Conservation (phyloP, 257 asterid genomes). For the Misopates orontium region DNA sequence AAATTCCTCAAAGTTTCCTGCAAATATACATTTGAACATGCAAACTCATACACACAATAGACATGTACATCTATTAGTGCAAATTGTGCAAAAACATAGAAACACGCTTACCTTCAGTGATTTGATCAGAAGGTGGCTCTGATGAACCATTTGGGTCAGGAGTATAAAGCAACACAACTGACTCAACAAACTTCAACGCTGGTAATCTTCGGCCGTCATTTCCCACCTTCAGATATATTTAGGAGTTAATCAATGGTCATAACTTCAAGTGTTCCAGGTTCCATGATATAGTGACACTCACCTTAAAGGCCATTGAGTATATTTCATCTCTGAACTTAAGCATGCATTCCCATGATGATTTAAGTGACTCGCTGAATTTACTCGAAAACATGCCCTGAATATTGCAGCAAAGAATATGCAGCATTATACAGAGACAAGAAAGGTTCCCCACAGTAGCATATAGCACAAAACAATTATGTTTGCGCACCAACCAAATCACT, state of each 20-base stretch:
- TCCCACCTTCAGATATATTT: conserved; percentile 55
- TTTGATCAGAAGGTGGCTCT: conserved; percentile 75
- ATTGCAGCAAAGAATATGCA: conserved; percentile 19
- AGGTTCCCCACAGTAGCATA: conserved; percentile 14
- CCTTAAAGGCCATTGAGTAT: conserved; percentile 84
- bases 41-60: background rate
- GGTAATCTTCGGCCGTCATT: conserved; percentile 89
- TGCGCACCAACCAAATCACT: conserved; percentile 8
- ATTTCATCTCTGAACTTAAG: conserved; percentile 84
- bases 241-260: conserved; percentile 35
- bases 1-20: conserved; percentile 69
- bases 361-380: conserved; percentile 60
- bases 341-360: conserved; percentile 72
- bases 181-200: conserved; percentile 89
- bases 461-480: background rate
- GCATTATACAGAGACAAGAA: conserved; percentile 23
- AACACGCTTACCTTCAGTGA: conserved; percentile 59
- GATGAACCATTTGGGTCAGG: conserved; percentile 82
- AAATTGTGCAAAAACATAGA: conserved; percentile 5
- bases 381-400: conserved; percentile 75
- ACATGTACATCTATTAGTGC: background rate
- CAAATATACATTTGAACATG: background rate
- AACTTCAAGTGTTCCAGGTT: conserved; percentile 11
- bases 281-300: conserved; percentile 34
- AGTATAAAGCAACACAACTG: conserved; percentile 82